phyloP scores from a whole-genome alignment of 305 asterid genomes.

The Fraxinus albicans region DNA sequence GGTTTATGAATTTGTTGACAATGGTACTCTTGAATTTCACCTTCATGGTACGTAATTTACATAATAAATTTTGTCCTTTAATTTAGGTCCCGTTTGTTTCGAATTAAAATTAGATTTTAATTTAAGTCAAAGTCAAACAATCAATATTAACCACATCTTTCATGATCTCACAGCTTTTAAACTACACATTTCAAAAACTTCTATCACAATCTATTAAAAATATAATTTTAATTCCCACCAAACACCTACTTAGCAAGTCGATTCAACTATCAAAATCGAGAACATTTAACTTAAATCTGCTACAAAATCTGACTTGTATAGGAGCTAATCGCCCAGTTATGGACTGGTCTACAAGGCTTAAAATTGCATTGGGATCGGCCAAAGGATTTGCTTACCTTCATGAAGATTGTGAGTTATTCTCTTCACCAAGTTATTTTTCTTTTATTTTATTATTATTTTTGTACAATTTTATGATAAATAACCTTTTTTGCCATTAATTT shows the following conservation, averaged over 20 bases:
- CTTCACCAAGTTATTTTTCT: background rate
- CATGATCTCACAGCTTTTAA: no score
- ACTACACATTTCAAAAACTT: no score
- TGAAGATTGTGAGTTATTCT: slow-evolving; percentile 64
- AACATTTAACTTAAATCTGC: background rate
- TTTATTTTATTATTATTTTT: background rate
- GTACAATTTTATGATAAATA: background rate
- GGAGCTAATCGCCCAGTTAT: slow-evolving; percentile 60
- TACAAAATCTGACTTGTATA: slow-evolving; percentile 6
- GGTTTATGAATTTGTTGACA: slow-evolving; percentile 81
- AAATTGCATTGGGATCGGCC: slow-evolving; percentile 80
- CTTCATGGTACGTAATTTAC: slow-evolving; percentile 54
- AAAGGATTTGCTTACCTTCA: slow-evolving; percentile 93
- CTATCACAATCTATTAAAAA: no score
- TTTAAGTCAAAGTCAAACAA: no score
- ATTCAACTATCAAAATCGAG: background rate
- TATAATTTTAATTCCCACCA: no score
- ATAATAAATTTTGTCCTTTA: background rate
- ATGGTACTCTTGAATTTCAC: slow-evolving; percentile 72
- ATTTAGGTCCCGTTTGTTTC: no score
- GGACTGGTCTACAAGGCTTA: slow-evolving; percentile 70
- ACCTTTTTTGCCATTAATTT: background rate
- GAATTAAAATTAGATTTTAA: no score
- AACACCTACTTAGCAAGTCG: background rate
- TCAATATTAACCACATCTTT: no score